These are phyloP conservation scores for Rhodotorula sp. DNA, from an alignment of 1,284 basidiomycete genomes.

Conservation along the genomic window DNA sequence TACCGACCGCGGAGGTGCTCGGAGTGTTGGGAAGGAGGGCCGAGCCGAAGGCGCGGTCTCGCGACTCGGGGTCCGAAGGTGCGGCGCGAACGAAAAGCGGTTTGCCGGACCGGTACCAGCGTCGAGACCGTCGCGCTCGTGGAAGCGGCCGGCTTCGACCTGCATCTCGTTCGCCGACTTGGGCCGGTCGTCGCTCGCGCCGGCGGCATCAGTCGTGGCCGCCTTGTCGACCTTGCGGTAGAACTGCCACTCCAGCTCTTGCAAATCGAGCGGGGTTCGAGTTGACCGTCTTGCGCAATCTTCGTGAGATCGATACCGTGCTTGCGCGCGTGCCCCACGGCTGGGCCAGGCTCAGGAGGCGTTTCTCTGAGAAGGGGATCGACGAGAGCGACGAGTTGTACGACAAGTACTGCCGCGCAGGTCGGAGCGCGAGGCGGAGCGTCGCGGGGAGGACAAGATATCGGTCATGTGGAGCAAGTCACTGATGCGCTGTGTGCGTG, in stretches of 20 bases:
- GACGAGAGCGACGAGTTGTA: slow-evolving; percentile 58
- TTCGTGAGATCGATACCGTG: slow-evolving; percentile 51
- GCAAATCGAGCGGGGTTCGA: slow-evolving; percentile 46
- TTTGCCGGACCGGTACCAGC: slow-evolving; percentile 28
- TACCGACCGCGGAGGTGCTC: slow-evolving; percentile 14
- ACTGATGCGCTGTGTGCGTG: slow-evolving; percentile 81
- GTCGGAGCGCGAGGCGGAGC: slow-evolving; percentile 81
- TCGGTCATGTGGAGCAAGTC: slow-evolving; percentile 84
- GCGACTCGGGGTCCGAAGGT: slow-evolving; percentile 7
- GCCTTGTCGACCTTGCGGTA: slow-evolving; percentile 44
- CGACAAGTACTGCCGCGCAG: slow-evolving; percentile 88
- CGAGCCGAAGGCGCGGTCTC: not conserved
- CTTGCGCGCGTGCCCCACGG: slow-evolving; percentile 45
- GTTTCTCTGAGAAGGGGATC: too few species aligned
- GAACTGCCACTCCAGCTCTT: slow-evolving; percentile 52
- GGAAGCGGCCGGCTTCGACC: slow-evolving; percentile 1
- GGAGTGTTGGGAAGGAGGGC: slow-evolving; percentile 18
- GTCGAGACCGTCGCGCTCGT: slow-evolving; percentile 9
- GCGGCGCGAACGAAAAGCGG: slow-evolving; percentile 26
- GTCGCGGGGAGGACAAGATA: slow-evolving; percentile 78
- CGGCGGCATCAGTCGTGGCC: too few species aligned
- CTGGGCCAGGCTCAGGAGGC: slow-evolving; percentile 49
- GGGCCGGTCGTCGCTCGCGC: slow-evolving; percentile 12
- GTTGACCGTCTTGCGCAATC: slow-evolving; percentile 45
- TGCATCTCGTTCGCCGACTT: slow-evolving; percentile 28